Percentiles rank a stretch among this genome's conserved stretches.
These are phyloP conservation scores for Metarhizium sp. DNA, from an alignment of 2,329 filamentous ascomycete species.

Conservation along the genomic window DNA sequence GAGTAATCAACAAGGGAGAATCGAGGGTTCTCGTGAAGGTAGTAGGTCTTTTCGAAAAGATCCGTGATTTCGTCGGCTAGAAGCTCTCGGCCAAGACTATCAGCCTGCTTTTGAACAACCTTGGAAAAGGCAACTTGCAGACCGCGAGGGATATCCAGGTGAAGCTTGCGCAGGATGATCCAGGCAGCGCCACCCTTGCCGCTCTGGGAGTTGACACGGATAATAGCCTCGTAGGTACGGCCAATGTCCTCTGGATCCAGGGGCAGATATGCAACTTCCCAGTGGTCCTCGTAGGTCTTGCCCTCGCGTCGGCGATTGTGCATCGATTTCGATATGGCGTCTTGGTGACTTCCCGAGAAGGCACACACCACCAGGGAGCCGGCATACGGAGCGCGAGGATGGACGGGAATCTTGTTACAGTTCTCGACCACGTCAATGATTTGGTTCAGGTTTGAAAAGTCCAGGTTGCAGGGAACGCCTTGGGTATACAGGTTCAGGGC, in stretches of 20 bases:
- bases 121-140: conserved; percentile 86
- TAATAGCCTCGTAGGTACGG: conserved; percentile 94
- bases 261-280: conserved; percentile 86
- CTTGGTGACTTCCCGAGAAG: conserved; percentile 87
- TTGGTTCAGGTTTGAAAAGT: conserved; percentile 81
- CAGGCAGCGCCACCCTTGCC: conserved; percentile 92
- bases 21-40: conserved; percentile 70
- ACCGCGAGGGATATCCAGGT: conserved; percentile 86
- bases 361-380: conserved; percentile 87
- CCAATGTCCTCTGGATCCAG: conserved; percentile 91
- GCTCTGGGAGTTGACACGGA: conserved; percentile 93
- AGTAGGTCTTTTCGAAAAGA: conserved; percentile 85
- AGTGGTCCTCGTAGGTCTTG: conserved; percentile 54
- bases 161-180: conserved; percentile 82
- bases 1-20: conserved; percentile 88
- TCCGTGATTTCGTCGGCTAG: conserved; percentile 73
- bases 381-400: conserved; percentile 82
- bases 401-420: conserved; percentile 90
- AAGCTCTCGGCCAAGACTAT: conserved; percentile 74
- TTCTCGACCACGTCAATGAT: conserved; percentile 86
- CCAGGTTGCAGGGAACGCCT: conserved; percentile 72
- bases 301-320: conserved; percentile 55
- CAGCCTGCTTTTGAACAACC: conserved; percentile 74
- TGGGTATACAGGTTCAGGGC: conserved; percentile 93
- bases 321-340: conserved; percentile 92